Evolutionary conservation across 441 rosid genomes (phyloP), one percentile per base, ranked within the genome.

Genomic region (Mallotus repandus): DNA sequence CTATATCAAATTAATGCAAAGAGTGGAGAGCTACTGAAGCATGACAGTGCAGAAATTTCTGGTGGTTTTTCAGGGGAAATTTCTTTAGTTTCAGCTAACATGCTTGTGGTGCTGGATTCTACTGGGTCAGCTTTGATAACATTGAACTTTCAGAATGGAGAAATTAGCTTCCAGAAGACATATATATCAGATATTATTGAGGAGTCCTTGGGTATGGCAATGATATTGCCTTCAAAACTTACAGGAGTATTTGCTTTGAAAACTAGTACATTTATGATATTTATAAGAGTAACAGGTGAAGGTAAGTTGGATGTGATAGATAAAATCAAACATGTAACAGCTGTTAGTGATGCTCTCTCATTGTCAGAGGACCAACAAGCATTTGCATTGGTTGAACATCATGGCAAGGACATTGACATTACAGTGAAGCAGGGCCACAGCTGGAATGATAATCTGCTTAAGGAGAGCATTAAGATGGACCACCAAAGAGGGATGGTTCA

Each of bases 401-500:
- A 77, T 67, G 85, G 84, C 72, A 79, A 74, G 78, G 83, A 85
- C 77, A 86, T 96, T 83, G 87, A 86, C 77, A 81, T 96, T 63
- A 80, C 72, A n/a, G 91, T 92, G 82, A 96, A 94, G 85, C 88
- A 77, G 74, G 85, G 72, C 46, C 76, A 83, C 68, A 88, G 89
- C 74, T 87, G 95, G 96, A 86, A 83, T 65, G 76, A 59, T 82
- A 88, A 86, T 80, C 85, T 92, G 85, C 92, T 88, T 74, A 84
- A 80, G 83, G 98, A 94, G 82, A 88, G 75, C 67, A 80, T 94
- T 74, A 82, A 87, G 86, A 74, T 94, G 86, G 94, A 90, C 80
- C 87, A 77, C 54, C 86, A 86, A 49, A 86, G 97, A 79, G 99
- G 99, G n/a, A 75, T 84, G 76, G 93, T 90, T 64, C 87, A 89